Conservation (phyloP, 495 filamentous ascomycete species). For the Neurospora africana region DNA sequence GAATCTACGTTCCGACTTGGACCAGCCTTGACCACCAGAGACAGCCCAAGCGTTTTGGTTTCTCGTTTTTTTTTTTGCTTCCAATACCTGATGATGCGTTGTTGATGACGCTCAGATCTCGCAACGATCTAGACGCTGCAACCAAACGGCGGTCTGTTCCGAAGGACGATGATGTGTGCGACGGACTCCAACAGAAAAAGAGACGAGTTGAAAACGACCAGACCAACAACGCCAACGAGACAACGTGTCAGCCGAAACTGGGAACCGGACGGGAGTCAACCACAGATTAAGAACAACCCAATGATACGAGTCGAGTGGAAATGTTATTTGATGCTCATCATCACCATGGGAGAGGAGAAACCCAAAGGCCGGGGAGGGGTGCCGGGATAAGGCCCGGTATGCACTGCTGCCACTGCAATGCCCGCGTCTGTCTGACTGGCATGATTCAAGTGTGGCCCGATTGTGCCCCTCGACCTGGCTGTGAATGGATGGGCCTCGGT, state of each 20-base stretch:
- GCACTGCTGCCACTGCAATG: neutral
- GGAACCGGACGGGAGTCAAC: neutral
- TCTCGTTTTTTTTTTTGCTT: neutral
- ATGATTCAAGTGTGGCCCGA: conserved; percentile 26
- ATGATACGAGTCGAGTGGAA: neutral
- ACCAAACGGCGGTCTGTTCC: neutral
- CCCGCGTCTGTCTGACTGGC: conserved; percentile 7
- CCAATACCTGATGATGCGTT: neutral
- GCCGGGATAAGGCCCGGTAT: neutral
- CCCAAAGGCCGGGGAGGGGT: neutral
- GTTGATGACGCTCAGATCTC: neutral
- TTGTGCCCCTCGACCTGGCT: conserved; percentile 8
- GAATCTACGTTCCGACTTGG: neutral
- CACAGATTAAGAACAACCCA: neutral
- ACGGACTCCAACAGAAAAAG: neutral
- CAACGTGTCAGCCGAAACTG: neutral
- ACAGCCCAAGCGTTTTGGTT: neutral
- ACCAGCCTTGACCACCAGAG: neutral
- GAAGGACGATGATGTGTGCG: neutral
- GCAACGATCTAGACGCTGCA: neutral
- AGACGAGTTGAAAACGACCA: neutral
- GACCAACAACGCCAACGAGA: neutral
- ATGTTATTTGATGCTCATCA: neutral
- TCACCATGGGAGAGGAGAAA: neutral
- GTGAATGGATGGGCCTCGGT: conserved; percentile 2